phyloP scores from a whole-genome alignment of 2,329 filamentous ascomycete genomes.

The Botrytis deweyae region DNA sequence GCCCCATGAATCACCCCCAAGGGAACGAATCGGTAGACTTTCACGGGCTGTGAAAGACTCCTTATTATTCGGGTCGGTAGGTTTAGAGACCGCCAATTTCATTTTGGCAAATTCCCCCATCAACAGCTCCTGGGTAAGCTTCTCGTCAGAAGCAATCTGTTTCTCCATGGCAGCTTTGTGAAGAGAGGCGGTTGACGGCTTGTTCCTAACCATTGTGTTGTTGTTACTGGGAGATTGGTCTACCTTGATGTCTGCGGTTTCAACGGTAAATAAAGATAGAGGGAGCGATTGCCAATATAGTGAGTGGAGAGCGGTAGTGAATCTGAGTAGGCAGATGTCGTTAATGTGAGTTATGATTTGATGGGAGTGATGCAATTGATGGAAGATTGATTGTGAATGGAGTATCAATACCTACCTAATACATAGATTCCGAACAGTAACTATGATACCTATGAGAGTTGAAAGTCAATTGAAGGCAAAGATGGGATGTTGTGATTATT shows the following conservation, averaged over 20 bases:
- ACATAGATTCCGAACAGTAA: not conserved
- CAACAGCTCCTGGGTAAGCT: not conserved
- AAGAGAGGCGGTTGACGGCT: not conserved
- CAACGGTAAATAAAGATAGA: not conserved
- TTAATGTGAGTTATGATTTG: not conserved
- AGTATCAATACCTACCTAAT: not conserved
- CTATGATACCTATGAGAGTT: no score
- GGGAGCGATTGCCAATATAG: no score
- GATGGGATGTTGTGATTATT: conserved; percentile 1
- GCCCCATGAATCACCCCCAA: not conserved
- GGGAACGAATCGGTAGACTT: conserved; percentile 2
- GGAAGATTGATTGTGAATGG: not conserved
- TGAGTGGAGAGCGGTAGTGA: not conserved
- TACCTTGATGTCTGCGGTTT: not conserved
- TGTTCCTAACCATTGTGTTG: conserved; percentile 4
- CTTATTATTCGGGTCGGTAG: not conserved
- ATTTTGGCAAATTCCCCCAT: not conserved
- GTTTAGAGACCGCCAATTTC: not conserved
- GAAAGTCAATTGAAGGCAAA: not conserved
- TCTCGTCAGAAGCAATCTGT: not conserved
- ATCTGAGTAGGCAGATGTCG: conserved; percentile 28
- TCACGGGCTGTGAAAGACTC: not conserved
- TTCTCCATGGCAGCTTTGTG: not conserved
- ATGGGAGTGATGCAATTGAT: not conserved
- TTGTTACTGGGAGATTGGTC: not conserved